Evolutionary conservation across 2,329 filamentous ascomycete genomes (phyloP).

Genomic region (Exophiala bonariae): DNA sequence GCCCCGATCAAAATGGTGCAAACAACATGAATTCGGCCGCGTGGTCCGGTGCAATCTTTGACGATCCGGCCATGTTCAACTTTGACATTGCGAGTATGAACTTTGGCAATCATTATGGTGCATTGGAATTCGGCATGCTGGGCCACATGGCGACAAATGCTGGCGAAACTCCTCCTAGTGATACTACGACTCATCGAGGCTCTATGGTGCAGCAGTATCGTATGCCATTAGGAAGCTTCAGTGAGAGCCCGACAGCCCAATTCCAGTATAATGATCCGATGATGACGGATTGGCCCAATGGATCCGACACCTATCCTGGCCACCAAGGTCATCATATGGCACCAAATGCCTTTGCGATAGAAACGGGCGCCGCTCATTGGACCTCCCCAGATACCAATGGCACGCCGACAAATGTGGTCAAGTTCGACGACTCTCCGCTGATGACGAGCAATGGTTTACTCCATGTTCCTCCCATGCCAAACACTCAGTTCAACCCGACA

Average conservation of each 20-base stretch:
- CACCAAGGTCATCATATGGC: constrained; percentile 35
- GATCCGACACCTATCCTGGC: constrained; percentile 38
- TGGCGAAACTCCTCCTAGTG: constrained; percentile 73
- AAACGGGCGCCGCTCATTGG: constrained; percentile 56
- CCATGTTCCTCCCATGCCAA: constrained; percentile 14
- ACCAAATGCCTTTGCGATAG: constrained; percentile 63
- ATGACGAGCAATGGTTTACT: constrained; percentile 30
- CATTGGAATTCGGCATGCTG: constrained; percentile 92
- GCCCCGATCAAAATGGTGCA: constrained; percentile 38
- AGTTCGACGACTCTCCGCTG: constrained; percentile 33
- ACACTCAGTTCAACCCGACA: constrained; percentile 7
- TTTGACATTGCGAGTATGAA: constrained; percentile 93
- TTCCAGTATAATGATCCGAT: constrained; percentile 46
- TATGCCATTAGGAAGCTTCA: constrained; percentile 40
- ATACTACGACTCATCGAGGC: constrained; percentile 52
- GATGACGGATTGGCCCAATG: constrained; percentile 46
- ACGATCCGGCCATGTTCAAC: constrained; percentile 90
- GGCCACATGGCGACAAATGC: constrained; percentile 93
- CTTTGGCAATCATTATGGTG: constrained; percentile 95
- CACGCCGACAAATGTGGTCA: constrained; percentile 44
- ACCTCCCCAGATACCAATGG: constrained; percentile 60
- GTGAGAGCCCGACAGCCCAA: constrained; percentile 45
- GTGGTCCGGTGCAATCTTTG: constrained; percentile 68
- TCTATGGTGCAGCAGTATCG: constrained; percentile 44
- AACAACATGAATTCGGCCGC: constrained; percentile 15